Evolutionary conservation across 1,284 basidiomycete genomes (phyloP).

Genomic region (Cutaneotrichosporon sp.): DNA sequence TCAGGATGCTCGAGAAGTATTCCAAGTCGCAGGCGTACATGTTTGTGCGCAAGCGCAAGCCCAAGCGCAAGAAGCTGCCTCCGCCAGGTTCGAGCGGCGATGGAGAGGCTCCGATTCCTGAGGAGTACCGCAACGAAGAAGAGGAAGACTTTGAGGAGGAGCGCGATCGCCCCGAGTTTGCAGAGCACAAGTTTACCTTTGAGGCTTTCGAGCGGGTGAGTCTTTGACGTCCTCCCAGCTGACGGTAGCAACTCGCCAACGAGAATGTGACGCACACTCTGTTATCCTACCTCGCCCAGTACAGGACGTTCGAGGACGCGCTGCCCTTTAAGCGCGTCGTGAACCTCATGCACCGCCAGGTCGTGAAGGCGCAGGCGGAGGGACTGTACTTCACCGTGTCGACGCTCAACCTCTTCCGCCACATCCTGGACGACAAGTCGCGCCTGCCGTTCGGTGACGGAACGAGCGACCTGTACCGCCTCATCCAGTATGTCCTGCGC

Average conservation of each 20-base stretch:
- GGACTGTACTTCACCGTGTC: conserved; percentile 85
- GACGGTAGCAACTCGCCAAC: conserved; percentile 73
- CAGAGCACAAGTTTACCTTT: conserved; percentile 86
- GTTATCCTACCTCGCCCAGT: conserved; percentile 74
- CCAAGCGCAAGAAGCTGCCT: conserved; percentile 60
- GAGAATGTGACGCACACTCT: conserved; percentile 79
- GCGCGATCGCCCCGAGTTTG: conserved; percentile 63
- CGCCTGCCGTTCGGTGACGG: conserved; percentile 72
- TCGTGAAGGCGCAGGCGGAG: conserved; percentile 82
- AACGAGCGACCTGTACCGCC: conserved; percentile 75
- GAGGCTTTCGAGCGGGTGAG: conserved; percentile 81
- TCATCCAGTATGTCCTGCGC: conserved; percentile 81
- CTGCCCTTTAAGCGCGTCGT: conserved; percentile 86
- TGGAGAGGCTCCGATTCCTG: conserved; percentile 31
- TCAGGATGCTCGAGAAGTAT: conserved; percentile 85
- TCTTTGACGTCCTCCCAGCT: conserved; percentile 17
- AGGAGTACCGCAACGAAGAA: conserved; percentile 50
- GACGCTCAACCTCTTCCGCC: conserved; percentile 77
- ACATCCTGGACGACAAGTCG: conserved; percentile 73
- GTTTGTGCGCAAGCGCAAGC: conserved; percentile 72
- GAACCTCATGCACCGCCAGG: conserved; percentile 81
- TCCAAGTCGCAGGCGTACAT: conserved; percentile 70
- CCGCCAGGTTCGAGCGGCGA: conserved; percentile 53
- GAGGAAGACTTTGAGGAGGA: conserved; percentile 61
- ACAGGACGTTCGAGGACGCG: conserved; percentile 72